Evolutionary conservation across 345 rosid genomes (phyloP).

Genomic region (Stellera chamaejasme): DNA sequence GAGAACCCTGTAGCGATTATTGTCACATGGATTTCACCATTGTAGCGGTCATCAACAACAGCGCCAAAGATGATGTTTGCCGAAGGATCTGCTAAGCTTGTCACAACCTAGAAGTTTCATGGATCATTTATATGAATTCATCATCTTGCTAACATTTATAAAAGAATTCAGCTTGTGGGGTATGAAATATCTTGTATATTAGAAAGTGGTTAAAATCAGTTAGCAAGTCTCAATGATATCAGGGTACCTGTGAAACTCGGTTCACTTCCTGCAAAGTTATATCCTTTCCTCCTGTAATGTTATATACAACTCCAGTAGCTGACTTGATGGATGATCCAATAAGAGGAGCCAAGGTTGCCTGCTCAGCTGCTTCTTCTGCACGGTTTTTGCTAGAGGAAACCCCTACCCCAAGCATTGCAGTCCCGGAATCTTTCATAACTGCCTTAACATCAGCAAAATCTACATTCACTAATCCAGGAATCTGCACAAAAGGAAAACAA

Average conservation of each 20-base stretch:
- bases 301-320: conserved; percentile 94
- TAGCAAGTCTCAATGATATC: neutral
- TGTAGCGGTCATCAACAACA: conserved; percentile 91
- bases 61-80: conserved; percentile 99
- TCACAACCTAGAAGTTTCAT: conserved; percentile 58
- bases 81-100: conserved; percentile 95
- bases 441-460: conserved; percentile 99
- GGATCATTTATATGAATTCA: no score
- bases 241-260: conserved; percentile 80
- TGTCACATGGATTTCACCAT: conserved; percentile 92
- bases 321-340: conserved; percentile 99
- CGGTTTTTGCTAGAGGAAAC: conserved; percentile 96
- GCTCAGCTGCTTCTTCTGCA: conserved; percentile 99
- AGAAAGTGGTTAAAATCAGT: neutral
- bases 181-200: neutral
- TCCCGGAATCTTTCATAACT: conserved; percentile 92
- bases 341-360: conserved; percentile 92
- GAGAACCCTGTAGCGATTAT: conserved; percentile 97
- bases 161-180: no score
- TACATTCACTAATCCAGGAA: conserved; percentile 96
- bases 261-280: conserved; percentile 95
- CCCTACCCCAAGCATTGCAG: conserved; percentile 99
- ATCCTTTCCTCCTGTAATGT: conserved; percentile 96
- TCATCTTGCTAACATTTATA: no score
- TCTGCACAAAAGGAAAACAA: conserved; percentile 30